Evolutionary conservation across 1,284 basidiomycete genomes (phyloP), one percentile per base, ranked within the genome.

Genomic region (Phellopilus nigrolimitatus): DNA sequence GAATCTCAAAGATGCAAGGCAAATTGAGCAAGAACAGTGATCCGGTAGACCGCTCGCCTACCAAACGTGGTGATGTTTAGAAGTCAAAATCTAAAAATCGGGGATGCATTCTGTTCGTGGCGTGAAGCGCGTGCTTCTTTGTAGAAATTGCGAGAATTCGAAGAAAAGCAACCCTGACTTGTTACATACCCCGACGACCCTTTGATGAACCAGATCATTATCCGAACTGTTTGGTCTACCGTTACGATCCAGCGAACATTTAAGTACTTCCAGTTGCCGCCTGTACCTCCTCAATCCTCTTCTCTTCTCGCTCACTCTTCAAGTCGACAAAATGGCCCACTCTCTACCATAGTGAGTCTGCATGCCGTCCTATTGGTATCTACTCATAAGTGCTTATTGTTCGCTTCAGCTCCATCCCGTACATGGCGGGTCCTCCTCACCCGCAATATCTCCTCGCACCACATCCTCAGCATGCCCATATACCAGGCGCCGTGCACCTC

Each of bases 401-500:
- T 10, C 24, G 10, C n/a, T 41, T 22, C 22, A 53, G 51, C 30
- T 47, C 46, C 6, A 30, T 48, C 33, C 38, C 45, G 12, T 53
- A 48, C 45, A 53, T 48, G 22, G 41, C 43, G 9, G 48, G n/a
- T n/a, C n/a, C 38, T 42, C 38, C 48, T 21, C 51, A 57, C 28
- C 19, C 51, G 4, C 51, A 57, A 12, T 57, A 59, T 34, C n/a
- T 51, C 10, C 39, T 54, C 15, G 47, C 51, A 9, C 24, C 52
- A 5, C 52, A 49, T 39, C 22, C 42, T 17, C 53, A 51, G 19
- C 56, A 53, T 30, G 36, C 54, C 7, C 39, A 55, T 34, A 8
- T 52, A 7, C 50, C 54, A 13, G 60, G 67, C 22, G 67, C 69
- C 61, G 68, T 70, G 54, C 77, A 83, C 56, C 66, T 74, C 30